A percentile compares a stretch with the other conserved stretches of the same genome.
Conservation (phyloP, 2,329 filamentous ascomycete genomes). For the Mycocentrospora acerina region DNA sequence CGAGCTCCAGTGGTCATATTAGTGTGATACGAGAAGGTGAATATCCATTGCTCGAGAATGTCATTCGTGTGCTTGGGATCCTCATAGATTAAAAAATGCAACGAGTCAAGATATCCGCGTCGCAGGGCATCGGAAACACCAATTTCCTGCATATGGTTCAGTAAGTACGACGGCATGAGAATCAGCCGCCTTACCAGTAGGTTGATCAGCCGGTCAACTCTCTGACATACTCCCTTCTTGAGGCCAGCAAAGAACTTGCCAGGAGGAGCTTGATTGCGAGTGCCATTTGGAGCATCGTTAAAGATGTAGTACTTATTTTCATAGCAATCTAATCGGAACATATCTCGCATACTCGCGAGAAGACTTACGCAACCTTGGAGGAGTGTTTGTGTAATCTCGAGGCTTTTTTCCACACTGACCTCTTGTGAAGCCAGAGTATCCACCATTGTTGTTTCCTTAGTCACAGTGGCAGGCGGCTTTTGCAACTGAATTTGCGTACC, state of each 20-base stretch:
- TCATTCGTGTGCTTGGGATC: slow-evolving; percentile 39
- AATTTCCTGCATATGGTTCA: slow-evolving; percentile 43
- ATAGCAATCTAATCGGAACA: slow-evolving; percentile 3
- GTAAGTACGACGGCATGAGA: neutral
- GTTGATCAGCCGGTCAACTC: slow-evolving; percentile 4
- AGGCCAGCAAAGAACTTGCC: neutral
- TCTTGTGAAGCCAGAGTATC: no score
- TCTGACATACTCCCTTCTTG: slow-evolving; percentile 2
- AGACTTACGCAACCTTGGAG: slow-evolving; percentile 3
- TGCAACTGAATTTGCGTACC: no score
- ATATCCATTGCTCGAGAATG: slow-evolving; percentile 54
- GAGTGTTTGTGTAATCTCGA: slow-evolving; percentile 1
- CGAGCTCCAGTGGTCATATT: slow-evolving; percentile 1
- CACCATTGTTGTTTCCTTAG: no score
- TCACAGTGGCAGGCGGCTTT: no score
- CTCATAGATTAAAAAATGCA: slow-evolving; percentile 52
- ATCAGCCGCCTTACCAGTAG: neutral
- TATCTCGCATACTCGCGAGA: neutral
- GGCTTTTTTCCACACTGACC: neutral
- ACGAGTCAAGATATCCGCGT: slow-evolving; percentile 44
- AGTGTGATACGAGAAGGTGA: slow-evolving; percentile 49
- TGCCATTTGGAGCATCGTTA: neutral
- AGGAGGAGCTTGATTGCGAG: no score
- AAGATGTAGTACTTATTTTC: neutral
- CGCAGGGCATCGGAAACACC: slow-evolving; percentile 51